phyloP scores from a whole-genome alignment of 305 asterid species.

The Petunia hybrid region DNA sequence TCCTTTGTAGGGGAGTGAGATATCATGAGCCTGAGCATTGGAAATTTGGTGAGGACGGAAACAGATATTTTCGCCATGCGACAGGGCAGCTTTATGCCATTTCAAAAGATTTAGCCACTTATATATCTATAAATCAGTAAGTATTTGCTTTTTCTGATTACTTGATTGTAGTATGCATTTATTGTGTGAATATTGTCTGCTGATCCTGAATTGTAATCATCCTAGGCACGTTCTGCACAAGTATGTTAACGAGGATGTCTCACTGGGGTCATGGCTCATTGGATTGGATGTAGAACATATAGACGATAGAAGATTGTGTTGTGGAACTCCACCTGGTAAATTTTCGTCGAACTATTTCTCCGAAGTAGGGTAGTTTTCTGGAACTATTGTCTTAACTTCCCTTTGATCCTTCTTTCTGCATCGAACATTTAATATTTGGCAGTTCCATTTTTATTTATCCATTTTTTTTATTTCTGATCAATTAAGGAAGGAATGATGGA shows the following conservation, averaged over 20 bases:
- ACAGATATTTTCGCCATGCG: slow-evolving; percentile 95
- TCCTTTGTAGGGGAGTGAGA: slow-evolving; percentile 75
- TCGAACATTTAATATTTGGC: not conserved
- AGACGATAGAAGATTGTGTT: slow-evolving; percentile 89
- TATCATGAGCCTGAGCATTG: slow-evolving; percentile 96
- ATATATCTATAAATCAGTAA: slow-evolving; percentile 82
- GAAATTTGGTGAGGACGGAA: slow-evolving; percentile 97
- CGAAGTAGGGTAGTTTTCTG: not conserved
- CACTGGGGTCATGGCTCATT: slow-evolving; percentile 90
- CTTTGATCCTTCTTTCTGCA: not conserved
- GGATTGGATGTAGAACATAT: slow-evolving; percentile 97
- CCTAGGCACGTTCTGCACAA: slow-evolving; percentile 81
- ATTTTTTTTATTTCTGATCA: not conserved
- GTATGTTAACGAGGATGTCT: slow-evolving; percentile 91
- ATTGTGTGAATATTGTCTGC: slow-evolving; percentile 15
- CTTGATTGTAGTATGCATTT: not conserved
- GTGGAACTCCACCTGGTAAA: slow-evolving; percentile 98
- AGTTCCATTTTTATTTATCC: not conserved
- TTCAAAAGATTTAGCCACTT: slow-evolving; percentile 87
- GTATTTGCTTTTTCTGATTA: slow-evolving; percentile 28
- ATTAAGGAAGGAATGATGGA: too few species aligned
- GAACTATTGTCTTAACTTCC: not conserved
- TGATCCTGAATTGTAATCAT: slow-evolving; percentile 25
- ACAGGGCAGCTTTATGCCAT: slow-evolving; percentile 94
- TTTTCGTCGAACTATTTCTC: slow-evolving; percentile 14